These are phyloP conservation scores for Dictyostelium intermedium DNA, from an alignment of 78 protist species.

Conservation along the genomic window DNA sequence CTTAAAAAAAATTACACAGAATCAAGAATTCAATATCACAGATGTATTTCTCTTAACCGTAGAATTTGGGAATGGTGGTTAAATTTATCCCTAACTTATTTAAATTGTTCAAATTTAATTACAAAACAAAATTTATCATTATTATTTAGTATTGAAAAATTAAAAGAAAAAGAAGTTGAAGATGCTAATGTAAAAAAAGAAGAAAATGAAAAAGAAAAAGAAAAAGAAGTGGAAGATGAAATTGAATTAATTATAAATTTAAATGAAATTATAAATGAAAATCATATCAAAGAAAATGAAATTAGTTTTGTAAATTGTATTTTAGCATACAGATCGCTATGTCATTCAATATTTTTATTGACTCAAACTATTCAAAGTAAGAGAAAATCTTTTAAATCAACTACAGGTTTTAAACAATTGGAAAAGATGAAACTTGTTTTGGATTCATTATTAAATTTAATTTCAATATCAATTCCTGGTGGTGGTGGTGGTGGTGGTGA, in stretches of 20 bases:
- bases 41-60: neutral
- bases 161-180: neutral
- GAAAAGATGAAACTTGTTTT: too few species aligned
- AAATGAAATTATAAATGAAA: neutral
- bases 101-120: neutral
- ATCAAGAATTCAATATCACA: constrained; percentile 24
- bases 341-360: too few species aligned
- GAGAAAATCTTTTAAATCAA: neutral
- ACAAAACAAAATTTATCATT: neutral
- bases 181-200: neutral
- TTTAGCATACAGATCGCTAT: neutral
- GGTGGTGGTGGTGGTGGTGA: too few species aligned
- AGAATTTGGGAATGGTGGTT: constrained; percentile 76
- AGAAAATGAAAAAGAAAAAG: neutral
- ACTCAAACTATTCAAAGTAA: neutral
- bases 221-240: too few species aligned
- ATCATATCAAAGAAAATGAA: neutral
- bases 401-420: neutral
- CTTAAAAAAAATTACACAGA: neutral
- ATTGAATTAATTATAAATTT: neutral
- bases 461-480: neutral
- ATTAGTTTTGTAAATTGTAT: neutral
- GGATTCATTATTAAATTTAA: neutral
- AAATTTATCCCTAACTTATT: constrained; percentile 4
- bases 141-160: neutral